Conservation (phyloP, 2,329 filamentous ascomycete genomes). For the Arthrobotrys musiformis region DNA sequence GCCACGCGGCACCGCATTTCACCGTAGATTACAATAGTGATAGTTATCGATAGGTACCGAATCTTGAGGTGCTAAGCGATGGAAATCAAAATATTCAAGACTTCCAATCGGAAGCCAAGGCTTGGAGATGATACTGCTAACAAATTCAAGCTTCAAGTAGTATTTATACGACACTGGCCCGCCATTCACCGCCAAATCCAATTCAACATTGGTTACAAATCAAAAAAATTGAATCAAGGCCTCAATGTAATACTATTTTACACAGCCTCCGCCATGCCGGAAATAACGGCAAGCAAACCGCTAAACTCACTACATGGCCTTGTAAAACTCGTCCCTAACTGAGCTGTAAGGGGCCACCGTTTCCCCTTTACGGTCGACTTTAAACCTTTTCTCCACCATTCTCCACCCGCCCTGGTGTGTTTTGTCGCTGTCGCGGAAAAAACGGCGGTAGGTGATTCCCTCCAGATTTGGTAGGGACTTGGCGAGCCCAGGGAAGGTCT, state of each 20-base stretch:
- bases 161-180: neutral
- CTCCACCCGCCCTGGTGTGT: neutral
- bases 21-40: neutral
- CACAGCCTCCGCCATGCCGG: slow-evolving; percentile 7
- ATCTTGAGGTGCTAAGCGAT: neutral
- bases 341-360: neutral
- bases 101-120: neutral
- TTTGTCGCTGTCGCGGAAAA: neutral
- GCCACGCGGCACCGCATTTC: neutral
- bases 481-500: neutral
- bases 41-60: slow-evolving; percentile 1
- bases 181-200: no score
- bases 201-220: no score
- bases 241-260: no score
- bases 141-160: neutral
- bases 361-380: neutral
- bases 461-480: neutral
- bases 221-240: no score
- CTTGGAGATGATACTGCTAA: neutral
- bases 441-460: neutral
- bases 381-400: neutral
- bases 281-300: neutral
- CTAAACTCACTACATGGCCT: neutral
- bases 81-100: neutral
- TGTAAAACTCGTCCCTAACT: neutral